A percentile compares a stretch with the other conserved stretches of the same genome.
These are phyloP conservation scores for Strobilomyces dryophilus DNA, from an alignment of 768 basidiomycete species.

Conservation along the genomic window DNA sequence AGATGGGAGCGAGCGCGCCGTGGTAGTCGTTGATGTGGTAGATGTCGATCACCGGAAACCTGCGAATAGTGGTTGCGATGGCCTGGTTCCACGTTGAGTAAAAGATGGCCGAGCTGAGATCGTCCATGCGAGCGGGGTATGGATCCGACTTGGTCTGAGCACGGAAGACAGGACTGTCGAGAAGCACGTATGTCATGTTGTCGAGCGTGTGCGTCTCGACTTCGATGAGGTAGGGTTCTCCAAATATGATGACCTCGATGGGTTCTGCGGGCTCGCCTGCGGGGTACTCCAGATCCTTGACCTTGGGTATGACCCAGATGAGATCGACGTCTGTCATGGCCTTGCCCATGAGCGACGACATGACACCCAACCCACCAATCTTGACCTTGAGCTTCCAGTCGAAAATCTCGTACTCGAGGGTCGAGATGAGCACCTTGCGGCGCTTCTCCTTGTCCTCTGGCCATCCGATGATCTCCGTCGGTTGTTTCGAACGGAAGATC, in stretches of 20 bases:
- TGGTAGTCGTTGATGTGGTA: slow-evolving; percentile 97
- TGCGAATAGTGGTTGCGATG: slow-evolving; percentile 86
- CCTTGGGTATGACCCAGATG: slow-evolving; percentile 92
- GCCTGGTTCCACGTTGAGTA: slow-evolving; percentile 99
- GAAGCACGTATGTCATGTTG: slow-evolving; percentile 92
- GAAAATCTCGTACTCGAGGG: slow-evolving; percentile 93
- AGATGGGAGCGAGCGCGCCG: slow-evolving; percentile 86
- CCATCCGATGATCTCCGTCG: slow-evolving; percentile 88
- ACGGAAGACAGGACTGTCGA: slow-evolving; percentile 94
- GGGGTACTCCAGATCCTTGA: slow-evolving; percentile 92
- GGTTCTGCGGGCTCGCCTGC: slow-evolving; percentile 88
- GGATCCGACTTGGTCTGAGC: slow-evolving; percentile 95
- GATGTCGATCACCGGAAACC: slow-evolving; percentile 83
- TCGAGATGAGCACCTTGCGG: slow-evolving; percentile 86
- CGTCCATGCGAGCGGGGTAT: slow-evolving; percentile 96
- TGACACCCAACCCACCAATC: slow-evolving; percentile 96
- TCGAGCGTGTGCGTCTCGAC: slow-evolving; percentile 91
- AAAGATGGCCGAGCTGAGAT: slow-evolving; percentile 93
- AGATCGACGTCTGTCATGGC: slow-evolving; percentile 97
- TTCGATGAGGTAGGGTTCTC: slow-evolving; percentile 92
- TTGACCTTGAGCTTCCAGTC: slow-evolving; percentile 99
- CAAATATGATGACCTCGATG: slow-evolving; percentile 94
- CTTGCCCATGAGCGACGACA: slow-evolving; percentile 97
- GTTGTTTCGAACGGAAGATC: slow-evolving; percentile 57
- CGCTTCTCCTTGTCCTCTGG: slow-evolving; percentile 91